These are phyloP conservation scores for Pseudopyrenochaeta lycopersici DNA, from an alignment of 2,329 filamentous ascomycete genomes.

Conservation along the genomic window DNA sequence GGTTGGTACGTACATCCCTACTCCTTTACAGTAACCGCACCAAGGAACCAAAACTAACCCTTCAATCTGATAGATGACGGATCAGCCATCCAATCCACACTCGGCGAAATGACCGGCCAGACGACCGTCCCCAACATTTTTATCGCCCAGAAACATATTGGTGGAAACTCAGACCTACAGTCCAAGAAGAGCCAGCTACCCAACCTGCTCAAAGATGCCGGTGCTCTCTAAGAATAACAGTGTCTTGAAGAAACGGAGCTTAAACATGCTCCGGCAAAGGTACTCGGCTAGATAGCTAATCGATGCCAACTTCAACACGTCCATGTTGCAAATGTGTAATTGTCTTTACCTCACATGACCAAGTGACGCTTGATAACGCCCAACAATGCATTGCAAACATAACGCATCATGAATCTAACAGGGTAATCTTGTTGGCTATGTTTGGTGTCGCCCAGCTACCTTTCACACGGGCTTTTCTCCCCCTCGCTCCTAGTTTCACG, in stretches of 20 bases:
- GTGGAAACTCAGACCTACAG: conserved; percentile 92
- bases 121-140: conserved; percentile 95
- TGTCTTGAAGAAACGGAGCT: neutral
- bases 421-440: conserved; percentile 38
- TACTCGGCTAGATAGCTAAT: neutral
- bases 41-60: neutral
- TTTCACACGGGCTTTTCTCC: conserved; percentile 14
- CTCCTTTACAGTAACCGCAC: too few relatives aligned
- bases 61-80: conserved; percentile 73
- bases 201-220: conserved; percentile 69
- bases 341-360: too few relatives aligned
- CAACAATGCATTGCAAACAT: conserved; percentile 28
- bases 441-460: conserved; percentile 33
- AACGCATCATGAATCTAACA: conserved; percentile 35
- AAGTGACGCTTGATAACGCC: neutral
- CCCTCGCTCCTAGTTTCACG: conserved; percentile 18
- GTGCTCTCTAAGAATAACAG: conserved; percentile 61
- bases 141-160: conserved; percentile 90
- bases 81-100: conserved; percentile 80
- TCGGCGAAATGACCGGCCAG: conserved; percentile 82
- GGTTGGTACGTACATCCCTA: conserved; percentile 68
- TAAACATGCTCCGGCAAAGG: neutral
- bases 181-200: conserved; percentile 71
- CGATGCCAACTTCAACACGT: neutral
- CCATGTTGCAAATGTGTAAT: neutral